Conservation (phyloP, 2,329 filamentous ascomycete species). For the Cordyceps sp. region DNA sequence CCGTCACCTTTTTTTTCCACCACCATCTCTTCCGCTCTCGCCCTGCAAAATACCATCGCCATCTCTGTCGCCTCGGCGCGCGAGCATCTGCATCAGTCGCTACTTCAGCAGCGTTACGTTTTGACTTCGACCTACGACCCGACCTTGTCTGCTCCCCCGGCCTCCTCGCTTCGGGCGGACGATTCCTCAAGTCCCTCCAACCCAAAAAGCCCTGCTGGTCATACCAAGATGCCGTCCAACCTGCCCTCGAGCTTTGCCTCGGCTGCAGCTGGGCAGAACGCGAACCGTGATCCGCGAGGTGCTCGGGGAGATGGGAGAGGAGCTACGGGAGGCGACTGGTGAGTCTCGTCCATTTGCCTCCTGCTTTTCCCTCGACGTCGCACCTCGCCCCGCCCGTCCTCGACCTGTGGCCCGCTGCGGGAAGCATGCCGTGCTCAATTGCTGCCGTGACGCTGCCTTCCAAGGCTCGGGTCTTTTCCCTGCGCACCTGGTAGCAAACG, state of each 20-base stretch:
- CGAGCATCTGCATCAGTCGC: slow-evolving; percentile 3
- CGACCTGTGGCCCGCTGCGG: neutral
- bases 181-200: too few species aligned
- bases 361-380: slow-evolving; percentile 4
- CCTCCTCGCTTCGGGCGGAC: neutral
- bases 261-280: slow-evolving; percentile 60
- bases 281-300: slow-evolving; percentile 40
- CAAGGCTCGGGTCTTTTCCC: too few species aligned
- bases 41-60: slow-evolving; percentile 3
- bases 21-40: slow-evolving; percentile 1
- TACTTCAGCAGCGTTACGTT: slow-evolving; percentile 1
- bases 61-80: slow-evolving; percentile 3
- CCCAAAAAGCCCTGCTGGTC: too few species aligned
- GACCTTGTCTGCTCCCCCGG: too few species aligned
- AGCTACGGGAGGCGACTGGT: slow-evolving; percentile 54
- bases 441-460: too few species aligned
- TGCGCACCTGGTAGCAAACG: too few species aligned
- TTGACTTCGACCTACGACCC: slow-evolving; percentile 1
- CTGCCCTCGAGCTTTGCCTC: slow-evolving; percentile 74
- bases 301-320: slow-evolving; percentile 41
- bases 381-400: too few species aligned
- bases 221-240: slow-evolving; percentile 46
- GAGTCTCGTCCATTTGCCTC: slow-evolving; percentile 19
- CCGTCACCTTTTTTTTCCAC: slow-evolving; percentile 5
- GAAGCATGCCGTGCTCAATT: too few species aligned